Base-by-base conservation (phyloP, 768 basidiomycete genomes). In the Mycena kentingensis region DNA sequence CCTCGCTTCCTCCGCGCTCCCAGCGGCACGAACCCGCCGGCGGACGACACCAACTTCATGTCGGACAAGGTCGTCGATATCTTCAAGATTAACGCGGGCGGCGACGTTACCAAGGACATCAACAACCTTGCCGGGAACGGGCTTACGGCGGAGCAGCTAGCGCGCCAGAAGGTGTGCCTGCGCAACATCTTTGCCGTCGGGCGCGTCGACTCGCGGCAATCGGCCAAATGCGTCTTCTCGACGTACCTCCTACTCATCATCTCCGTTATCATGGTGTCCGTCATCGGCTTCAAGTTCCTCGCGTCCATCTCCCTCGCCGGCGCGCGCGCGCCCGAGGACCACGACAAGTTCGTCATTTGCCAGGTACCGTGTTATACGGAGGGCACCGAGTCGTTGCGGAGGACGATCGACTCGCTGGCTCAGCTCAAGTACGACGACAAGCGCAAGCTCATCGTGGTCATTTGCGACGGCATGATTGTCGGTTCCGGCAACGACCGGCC, bases 361-460 rank as follows among this genome's bases (percentile, higher is more conserved):
- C n/a, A n/a, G n/a, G n/a, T n/a, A n/a, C 51, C 96, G 25, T 98
- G 96, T 80, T 98, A 98, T 67, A 98, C 96, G 3, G 96, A 98
- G 77, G 96, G 94, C 58, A 89, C 94, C 57, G 67, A 75, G 13
- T 97, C 93, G 5, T 76, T 98, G 45, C 80, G 89, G 43, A 78
- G 77, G 61, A 97, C 94, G 2, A 96, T 99, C 65, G 93, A 98
- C 67, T 96, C 94, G 5, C 75, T 99, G 51, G 93, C 96, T 2
- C 83, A 89, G 67, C 78, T 96, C 71, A 95, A 92, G 70, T 99
- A 98, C 63, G 96, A 99, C 64, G 96, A 99, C 76, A 99, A 98
- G 72, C 89, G 96, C 32, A 98, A 98, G 71, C 76, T 98, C 7
- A 76, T 98, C 25, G 80, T 96, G 55, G 76, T 98, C 73, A 87